Evolutionary conservation across 2,329 filamentous ascomycete genomes (phyloP).

Genomic region (Monilinia fructigena): DNA sequence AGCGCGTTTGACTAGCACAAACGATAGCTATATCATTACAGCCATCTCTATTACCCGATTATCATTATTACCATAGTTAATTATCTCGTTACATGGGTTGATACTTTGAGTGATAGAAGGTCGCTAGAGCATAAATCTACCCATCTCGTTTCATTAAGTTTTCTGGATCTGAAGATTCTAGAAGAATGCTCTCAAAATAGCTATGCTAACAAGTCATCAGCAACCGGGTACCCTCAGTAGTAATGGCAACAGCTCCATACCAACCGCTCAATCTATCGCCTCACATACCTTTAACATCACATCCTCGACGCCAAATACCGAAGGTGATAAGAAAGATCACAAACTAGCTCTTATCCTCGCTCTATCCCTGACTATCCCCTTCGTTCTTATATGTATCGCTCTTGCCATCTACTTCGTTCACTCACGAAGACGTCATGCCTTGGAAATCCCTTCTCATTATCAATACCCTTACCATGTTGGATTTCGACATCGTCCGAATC

Average conservation of each 20-base stretch:
- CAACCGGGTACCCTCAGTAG: conserved; percentile 6
- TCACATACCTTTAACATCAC: conserved; percentile 19
- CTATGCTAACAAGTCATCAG: conserved; percentile 6
- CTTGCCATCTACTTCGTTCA: conserved; percentile 18
- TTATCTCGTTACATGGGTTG: neutral
- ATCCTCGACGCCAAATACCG: neutral
- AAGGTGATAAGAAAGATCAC: conserved; percentile 12
- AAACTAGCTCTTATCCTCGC: conserved; percentile 20
- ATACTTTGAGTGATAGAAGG: neutral
- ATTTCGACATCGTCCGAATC: conserved; percentile 4
- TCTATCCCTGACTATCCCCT: conserved; percentile 18
- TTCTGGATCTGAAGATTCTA: neutral
- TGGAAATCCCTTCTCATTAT: conserved; percentile 5
- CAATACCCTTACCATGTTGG: conserved; percentile 21
- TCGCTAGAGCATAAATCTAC: neutral
- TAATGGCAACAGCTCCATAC: conserved; percentile 8
- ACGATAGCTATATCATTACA: neutral
- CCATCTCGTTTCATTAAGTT: neutral
- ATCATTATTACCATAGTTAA: neutral
- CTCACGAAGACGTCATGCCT: neutral
- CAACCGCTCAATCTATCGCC: conserved; percentile 1
- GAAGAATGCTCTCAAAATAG: neutral
- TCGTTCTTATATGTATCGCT: conserved; percentile 14
- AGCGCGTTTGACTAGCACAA: neutral
- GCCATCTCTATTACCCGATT: neutral